Conservation (phyloP, 768 basidiomycete species). For the Mycena galopus region DNA sequence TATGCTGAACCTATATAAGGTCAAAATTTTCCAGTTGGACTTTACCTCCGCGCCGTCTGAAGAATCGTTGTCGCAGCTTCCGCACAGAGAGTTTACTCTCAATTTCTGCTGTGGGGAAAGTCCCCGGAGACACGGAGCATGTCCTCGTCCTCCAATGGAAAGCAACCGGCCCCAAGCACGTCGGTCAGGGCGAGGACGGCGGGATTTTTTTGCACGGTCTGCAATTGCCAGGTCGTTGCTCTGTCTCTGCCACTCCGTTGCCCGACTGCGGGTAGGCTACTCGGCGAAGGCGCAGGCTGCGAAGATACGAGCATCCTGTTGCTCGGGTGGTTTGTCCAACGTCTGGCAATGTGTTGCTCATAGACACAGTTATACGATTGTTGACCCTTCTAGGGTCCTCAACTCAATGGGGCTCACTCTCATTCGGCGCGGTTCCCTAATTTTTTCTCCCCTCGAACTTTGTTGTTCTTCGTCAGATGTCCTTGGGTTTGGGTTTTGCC, state of each 20-base stretch:
- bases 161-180: constrained; percentile 82
- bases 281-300: constrained; percentile 64
- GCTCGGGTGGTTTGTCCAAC: constrained; percentile 58
- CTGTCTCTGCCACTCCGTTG: constrained; percentile 73
- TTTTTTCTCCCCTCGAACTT: constrained; percentile 74
- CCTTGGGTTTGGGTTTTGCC: constrained; percentile 7
- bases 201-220: constrained; percentile 57
- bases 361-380: constrained; percentile 93
- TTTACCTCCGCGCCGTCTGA: constrained; percentile 66
- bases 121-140: constrained; percentile 91
- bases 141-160: constrained; percentile 71
- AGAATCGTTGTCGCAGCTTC: constrained; percentile 90
- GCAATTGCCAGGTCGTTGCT: constrained; percentile 48
- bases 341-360: constrained; percentile 76
- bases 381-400: constrained; percentile 61
- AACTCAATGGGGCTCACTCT: constrained; percentile 97
- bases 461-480: constrained; percentile 56
- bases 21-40: constrained; percentile 39
- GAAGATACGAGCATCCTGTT: constrained; percentile 82
- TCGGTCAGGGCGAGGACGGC: constrained; percentile 69
- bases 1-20: background rate
- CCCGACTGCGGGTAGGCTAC: constrained; percentile 50
- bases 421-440: constrained; percentile 62
- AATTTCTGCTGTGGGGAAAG: constrained; percentile 87
- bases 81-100: constrained; percentile 73